These are phyloP conservation scores for Torrubiella hemipterigena DNA, from an alignment of 2,329 filamentous ascomycete species.

Conservation along the genomic window DNA sequence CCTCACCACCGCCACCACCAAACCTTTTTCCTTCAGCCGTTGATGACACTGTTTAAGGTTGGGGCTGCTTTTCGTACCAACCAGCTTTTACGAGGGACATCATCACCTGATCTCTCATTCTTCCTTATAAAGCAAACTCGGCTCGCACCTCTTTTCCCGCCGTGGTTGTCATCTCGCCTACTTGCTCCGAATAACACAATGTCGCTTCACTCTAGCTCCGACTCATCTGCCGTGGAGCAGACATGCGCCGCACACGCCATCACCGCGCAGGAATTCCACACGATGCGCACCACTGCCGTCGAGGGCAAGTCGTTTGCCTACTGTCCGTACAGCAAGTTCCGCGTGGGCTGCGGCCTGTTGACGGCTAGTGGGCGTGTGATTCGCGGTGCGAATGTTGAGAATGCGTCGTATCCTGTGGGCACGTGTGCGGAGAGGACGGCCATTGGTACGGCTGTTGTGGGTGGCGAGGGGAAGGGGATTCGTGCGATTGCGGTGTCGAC, in stretches of 20 bases:
- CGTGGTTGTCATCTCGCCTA: too few relatives aligned
- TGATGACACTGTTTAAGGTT: too few relatives aligned
- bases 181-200: too few relatives aligned
- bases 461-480: conserved; percentile 41
- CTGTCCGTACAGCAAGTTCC: conserved; percentile 89
- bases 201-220: conserved; percentile 13
- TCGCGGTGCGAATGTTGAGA: conserved; percentile 79
- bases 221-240: conserved; percentile 14
- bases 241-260: conserved; percentile 31
- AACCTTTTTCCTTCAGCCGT: too few relatives aligned
- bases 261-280: conserved; percentile 49
- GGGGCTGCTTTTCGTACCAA: too few relatives aligned
- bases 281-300: conserved; percentile 49
- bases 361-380: conserved; percentile 27
- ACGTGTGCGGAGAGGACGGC: conserved; percentile 92
- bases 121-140: too few relatives aligned
- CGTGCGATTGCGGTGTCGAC: conserved; percentile 78
- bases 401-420: conserved; percentile 86
- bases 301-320: conserved; percentile 71
- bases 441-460: conserved; percentile 64
- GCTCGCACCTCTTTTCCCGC: too few relatives aligned
- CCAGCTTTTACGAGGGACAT: too few relatives aligned
- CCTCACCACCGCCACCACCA: too few relatives aligned
- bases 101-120: too few relatives aligned
- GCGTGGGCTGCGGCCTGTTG: conserved; percentile 74